Conservation (phyloP, 345 rosid genomes). For the Linum lewisii region DNA sequence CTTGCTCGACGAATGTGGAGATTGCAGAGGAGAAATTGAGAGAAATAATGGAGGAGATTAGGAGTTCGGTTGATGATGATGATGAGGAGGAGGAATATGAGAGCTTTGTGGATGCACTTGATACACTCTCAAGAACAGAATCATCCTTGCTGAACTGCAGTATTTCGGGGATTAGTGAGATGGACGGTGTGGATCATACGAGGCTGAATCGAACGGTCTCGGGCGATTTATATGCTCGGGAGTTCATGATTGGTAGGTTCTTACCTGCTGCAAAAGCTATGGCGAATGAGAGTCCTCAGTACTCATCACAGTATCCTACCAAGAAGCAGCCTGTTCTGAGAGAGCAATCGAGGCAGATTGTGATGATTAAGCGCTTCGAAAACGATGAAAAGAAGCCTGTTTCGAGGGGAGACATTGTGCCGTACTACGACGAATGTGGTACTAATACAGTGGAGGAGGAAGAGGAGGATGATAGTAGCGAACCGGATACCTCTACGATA, state of each 20-base stretch:
- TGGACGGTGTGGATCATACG: slow-evolving; percentile 39
- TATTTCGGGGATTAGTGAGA: slow-evolving; percentile 42
- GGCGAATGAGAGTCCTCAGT: slow-evolving; percentile 58
- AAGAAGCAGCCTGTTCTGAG: slow-evolving; percentile 37
- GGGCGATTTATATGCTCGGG: slow-evolving; percentile 43
- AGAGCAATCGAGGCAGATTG: slow-evolving; percentile 25
- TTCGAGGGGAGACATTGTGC: slow-evolving; percentile 22
- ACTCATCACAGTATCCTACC: slow-evolving; percentile 33
- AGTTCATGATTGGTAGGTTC: slow-evolving; percentile 86
- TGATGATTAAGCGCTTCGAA: slow-evolving; percentile 8
- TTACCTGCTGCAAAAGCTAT: slow-evolving; percentile 90
- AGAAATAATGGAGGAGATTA: slow-evolving; percentile 24
- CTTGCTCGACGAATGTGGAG: slow-evolving; percentile 7
- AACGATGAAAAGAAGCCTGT: no score
- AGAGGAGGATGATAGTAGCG: slow-evolving; percentile 34
- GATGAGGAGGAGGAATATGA: slow-evolving; percentile 7
- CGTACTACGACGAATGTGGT: slow-evolving; percentile 16
- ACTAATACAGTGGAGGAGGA: slow-evolving; percentile 23
- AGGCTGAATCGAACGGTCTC: slow-evolving; percentile 42
- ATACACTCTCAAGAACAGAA: slow-evolving; percentile 43
- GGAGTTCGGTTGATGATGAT: slow-evolving; percentile 20
- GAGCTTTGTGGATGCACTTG: slow-evolving; percentile 44
- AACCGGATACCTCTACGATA: slow-evolving; percentile 27
- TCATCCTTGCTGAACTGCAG: slow-evolving; percentile 56
- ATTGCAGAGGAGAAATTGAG: slow-evolving; percentile 16